These are phyloP conservation scores for Begonia loranthoides DNA, from an alignment of 306 rosid genomes.

Conservation along the genomic window DNA sequence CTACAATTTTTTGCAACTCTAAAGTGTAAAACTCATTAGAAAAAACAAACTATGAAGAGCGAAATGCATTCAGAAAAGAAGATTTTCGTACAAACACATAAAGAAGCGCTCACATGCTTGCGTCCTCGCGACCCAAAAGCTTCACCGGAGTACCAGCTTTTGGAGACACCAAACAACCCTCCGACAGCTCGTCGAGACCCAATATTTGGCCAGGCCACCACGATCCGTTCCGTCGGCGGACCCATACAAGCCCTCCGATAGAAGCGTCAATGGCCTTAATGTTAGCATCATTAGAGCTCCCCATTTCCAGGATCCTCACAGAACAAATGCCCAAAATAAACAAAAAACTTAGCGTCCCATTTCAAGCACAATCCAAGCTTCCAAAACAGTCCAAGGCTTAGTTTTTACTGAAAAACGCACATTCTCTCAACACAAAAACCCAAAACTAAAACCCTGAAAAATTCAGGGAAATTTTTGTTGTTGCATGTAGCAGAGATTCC, in stretches of 20 bases:
- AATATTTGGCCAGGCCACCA: constrained; percentile 99
- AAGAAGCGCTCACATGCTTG: constrained; percentile 72
- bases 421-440: neutral
- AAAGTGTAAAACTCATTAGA: too few species aligned
- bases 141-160: constrained; percentile 98
- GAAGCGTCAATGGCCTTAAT: constrained; percentile 68
- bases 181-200: constrained; percentile 83
- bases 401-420: neutral
- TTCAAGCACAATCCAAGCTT: neutral
- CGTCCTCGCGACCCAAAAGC: constrained; percentile 96
- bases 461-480: neutral
- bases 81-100: neutral
- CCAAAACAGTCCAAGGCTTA: constrained; percentile 6
- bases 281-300: constrained; percentile 59
- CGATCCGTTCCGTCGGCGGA: constrained; percentile 92
- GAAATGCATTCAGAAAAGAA: too few species aligned
- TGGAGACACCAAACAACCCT: constrained; percentile 80
- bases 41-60: too few species aligned
- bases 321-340: neutral
- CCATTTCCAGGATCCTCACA: constrained; percentile 33
- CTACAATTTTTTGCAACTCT: too few species aligned
- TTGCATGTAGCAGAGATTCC: constrained; percentile 7
- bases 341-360: constrained; percentile 10
- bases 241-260: constrained; percentile 96
- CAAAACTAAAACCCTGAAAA: constrained; percentile 2